Conservation (phyloP, 257 asterid genomes). For the Nicotiana tabacum region DNA sequence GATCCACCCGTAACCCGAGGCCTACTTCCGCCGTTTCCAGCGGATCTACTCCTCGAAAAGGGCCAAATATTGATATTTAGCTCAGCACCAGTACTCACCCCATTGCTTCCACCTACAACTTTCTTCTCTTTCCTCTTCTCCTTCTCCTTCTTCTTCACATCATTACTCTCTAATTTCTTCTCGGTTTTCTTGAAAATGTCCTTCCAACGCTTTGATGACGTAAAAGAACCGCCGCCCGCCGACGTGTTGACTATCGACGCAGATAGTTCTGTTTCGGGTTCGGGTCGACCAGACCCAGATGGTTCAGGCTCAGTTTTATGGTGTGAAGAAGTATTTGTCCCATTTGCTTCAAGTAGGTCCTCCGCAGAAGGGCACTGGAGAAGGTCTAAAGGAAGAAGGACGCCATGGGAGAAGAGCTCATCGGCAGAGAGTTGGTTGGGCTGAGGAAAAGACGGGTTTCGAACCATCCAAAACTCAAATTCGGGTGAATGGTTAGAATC, state of each 20-base stretch:
- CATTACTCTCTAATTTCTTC: conserved; percentile 12
- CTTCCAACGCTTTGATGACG: conserved; percentile 80
- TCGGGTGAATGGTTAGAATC: conserved; percentile 58
- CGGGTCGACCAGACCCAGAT: conserved; percentile 31
- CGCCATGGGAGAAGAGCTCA: conserved; percentile 81
- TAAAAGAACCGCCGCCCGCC: conserved; percentile 20
- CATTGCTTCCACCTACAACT: conserved; percentile 19
- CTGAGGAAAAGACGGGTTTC: conserved; percentile 63
- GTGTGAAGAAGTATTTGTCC: background rate
- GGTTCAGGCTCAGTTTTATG: conserved; percentile 15
- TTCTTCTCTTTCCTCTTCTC: conserved; percentile 43
- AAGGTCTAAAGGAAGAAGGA: conserved; percentile 74
- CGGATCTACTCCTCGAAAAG: conserved; percentile 83
- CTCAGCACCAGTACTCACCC: conserved; percentile 61
- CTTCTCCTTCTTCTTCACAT: conserved; percentile 38
- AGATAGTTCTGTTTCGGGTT: conserved; percentile 13
- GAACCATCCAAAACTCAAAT: conserved; percentile 82
- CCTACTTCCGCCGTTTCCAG: conserved; percentile 73
- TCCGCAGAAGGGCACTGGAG: conserved; percentile 30
- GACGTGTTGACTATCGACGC: conserved; percentile 23
- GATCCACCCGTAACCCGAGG: conserved; percentile 42
- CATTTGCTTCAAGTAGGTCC: conserved; percentile 9
- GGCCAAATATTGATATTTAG: conserved; percentile 94
- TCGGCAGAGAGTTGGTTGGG: conserved; percentile 80
- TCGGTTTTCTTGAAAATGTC: conserved; percentile 59